Evolutionary conservation across 2,329 filamentous ascomycete genomes (phyloP).

Genomic region (Apiospora marii): DNA sequence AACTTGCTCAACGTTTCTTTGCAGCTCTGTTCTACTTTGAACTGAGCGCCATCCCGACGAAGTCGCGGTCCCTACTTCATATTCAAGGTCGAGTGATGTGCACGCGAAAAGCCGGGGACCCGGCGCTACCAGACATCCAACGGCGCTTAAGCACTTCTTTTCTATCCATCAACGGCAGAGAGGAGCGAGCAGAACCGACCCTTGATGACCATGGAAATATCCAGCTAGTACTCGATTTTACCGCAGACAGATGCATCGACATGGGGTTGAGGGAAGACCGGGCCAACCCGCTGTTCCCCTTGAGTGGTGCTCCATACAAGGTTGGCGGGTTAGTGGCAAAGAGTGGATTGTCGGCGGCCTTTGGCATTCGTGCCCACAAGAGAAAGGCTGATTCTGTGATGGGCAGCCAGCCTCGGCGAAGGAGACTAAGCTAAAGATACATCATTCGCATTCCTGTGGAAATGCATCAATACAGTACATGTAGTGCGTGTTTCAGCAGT

Average conservation of each 20-base stretch:
- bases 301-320: background rate
- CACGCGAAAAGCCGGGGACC: constrained; percentile 23
- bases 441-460: too few species aligned
- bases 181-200: background rate
- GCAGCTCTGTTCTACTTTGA: constrained; percentile 27
- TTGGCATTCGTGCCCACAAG: background rate
- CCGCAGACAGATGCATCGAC: background rate
- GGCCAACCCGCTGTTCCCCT: background rate
- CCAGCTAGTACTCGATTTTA: background rate
- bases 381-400: background rate
- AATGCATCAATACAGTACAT: too few species aligned
- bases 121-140: constrained; percentile 2
- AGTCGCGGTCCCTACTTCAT: constrained; percentile 1
- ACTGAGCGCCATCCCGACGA: constrained; percentile 17
- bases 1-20: constrained; percentile 25
- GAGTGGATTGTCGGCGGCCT: background rate
- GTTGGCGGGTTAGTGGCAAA: background rate
- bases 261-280: background rate
- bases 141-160: background rate
- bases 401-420: background rate
- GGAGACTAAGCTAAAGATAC: too few species aligned
- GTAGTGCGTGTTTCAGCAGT: too few species aligned
- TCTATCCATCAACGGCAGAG: background rate
- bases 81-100: constrained; percentile 24
- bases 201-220: background rate